Percentiles rank a stretch among this genome's conserved stretches.
Evolutionary conservation across 768 basidiomycete genomes (phyloP).

Genomic region (Leccinum sublutescens): DNA sequence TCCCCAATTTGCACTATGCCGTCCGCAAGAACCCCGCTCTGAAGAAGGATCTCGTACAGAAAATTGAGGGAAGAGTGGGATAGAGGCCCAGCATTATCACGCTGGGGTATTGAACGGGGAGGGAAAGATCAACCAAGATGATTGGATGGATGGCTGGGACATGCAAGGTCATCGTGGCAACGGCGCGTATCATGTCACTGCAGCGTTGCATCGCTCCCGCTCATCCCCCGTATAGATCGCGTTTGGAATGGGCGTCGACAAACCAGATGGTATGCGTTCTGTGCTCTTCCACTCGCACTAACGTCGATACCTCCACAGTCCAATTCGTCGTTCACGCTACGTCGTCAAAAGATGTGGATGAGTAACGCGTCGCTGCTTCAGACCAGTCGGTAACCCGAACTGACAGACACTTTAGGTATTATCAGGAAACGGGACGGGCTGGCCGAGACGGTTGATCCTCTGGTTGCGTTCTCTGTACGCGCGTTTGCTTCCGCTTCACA

Average conservation of each 20-base stretch:
- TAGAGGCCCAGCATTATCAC: constrained; percentile 82
- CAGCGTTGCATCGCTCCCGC: background rate
- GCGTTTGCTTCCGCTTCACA: constrained; percentile 3
- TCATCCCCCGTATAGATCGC: constrained; percentile 58
- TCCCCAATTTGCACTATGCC: constrained; percentile 87
- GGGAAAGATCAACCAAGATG: constrained; percentile 56
- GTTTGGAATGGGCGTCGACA: constrained; percentile 98
- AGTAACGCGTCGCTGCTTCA: constrained; percentile 43
- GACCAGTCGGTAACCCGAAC: background rate
- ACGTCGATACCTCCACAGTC: constrained; percentile 45
- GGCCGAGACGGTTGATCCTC: constrained; percentile 86
- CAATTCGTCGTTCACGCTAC: constrained; percentile 90
- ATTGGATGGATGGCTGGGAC: constrained; percentile 75
- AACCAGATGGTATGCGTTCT: constrained; percentile 58
- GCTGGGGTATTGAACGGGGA: constrained; percentile 71
- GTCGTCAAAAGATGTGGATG: constrained; percentile 80
- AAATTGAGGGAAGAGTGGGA: constrained; percentile 64
- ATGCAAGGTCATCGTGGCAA: constrained; percentile 87
- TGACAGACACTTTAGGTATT: constrained; percentile 51
- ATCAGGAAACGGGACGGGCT: constrained; percentile 98
- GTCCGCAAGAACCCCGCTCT: constrained; percentile 49
- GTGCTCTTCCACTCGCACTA: background rate
- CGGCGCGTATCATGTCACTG: constrained; percentile 48
- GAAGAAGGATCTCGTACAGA: constrained; percentile 45
- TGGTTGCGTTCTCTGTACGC: constrained; percentile 83